A percentile compares a stretch with the other conserved stretches of the same genome.
These are phyloP conservation scores for Drosera spatulata DNA, from an alignment of 179 eudicot genomes.

Conservation along the genomic window DNA sequence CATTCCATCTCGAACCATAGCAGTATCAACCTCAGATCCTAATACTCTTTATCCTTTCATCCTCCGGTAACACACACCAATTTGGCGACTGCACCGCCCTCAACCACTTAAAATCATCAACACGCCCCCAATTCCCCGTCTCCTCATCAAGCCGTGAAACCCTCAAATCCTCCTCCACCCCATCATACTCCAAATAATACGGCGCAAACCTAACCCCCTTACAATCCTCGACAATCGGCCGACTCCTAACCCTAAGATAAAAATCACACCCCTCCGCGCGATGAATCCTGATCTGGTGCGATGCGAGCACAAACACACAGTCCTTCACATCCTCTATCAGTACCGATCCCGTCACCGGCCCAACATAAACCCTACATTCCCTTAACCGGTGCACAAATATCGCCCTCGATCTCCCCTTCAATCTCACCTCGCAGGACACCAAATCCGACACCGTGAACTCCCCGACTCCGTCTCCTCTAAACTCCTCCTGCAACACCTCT, in stretches of 20 bases:
- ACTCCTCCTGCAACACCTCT: constrained; percentile 52
- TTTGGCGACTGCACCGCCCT: constrained; percentile 81
- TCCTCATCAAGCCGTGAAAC: constrained; percentile 67
- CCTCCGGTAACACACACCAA: constrained; percentile 71
- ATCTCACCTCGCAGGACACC: constrained; percentile 53
- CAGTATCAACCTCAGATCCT: too few relatives aligned
- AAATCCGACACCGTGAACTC: constrained; percentile 60
- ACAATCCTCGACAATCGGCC: constrained; percentile 85
- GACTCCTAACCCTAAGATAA: constrained; percentile 77
- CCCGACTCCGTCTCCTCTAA: constrained; percentile 40
- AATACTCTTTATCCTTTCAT: constrained; percentile 36
- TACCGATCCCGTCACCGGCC: constrained; percentile 73
- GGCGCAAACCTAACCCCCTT: constrained; percentile 75
- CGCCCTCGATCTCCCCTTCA: constrained; percentile 56
- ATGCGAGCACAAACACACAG: constrained; percentile 69
- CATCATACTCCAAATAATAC: constrained; percentile 60
- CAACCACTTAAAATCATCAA: constrained; percentile 91
- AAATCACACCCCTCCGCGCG: constrained; percentile 63
- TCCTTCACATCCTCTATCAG: constrained; percentile 73
- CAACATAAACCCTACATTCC: constrained; percentile 56
- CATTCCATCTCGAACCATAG: too few relatives aligned
- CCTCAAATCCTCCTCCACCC: constrained; percentile 57
- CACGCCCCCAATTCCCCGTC: constrained; percentile 77
- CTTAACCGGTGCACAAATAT: constrained; percentile 46
- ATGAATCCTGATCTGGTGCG: constrained; percentile 93